Evolutionary conservation across 2,329 filamentous ascomycete genomes (phyloP), one percentile per base, ranked within the genome.

Genomic region (Xylariales sp.): DNA sequence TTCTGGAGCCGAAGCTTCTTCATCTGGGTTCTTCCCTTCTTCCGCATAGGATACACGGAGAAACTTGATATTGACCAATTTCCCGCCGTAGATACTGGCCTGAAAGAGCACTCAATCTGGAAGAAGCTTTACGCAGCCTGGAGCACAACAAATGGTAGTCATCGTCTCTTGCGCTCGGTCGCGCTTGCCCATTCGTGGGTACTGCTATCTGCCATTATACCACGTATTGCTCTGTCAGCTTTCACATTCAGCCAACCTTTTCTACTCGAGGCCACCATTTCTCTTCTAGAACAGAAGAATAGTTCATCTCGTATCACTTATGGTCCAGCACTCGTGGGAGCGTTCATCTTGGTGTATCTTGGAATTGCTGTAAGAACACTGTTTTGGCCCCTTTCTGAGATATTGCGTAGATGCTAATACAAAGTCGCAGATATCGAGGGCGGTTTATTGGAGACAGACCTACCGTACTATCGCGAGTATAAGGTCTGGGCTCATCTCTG

Each of bases 351-450:
- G 14, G 58, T 58, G 1, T 61, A 59, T 38, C 12, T 56, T 5
- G 58, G 58, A 2, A 52, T 61, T 12, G 56, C 58, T 3, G 55
- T 55, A 31, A 38, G 7, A 12, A 8, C 18, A 15, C 20, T 28
- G n/a, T 20, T n/a, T 24, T 33, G 19, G 34, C 18, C 4, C 24
- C 16, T 27, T 10, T 25, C n/a, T n/a, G n/a, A n/a, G n/a, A n/a
- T n/a, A n/a, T n/a, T n/a, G n/a, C n/a, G n/a, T n/a, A n/a, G n/a
- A 27, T 27, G 24, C 24, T 27, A 27, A 27, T 8, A 27, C 8
- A 27, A 8, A n/a, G 15, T 14, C 22, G 9, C 9, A 53, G 42
- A 19, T 49, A 1, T 51, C 53, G 24, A 51, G 16, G 12, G 48
- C 53, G 3, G 25, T 58, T 2, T 58, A 51, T 29, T 45, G 42